phyloP scores from a whole-genome alignment of 2,329 filamentous ascomycete species.

The Aureobasidium sp. region DNA sequence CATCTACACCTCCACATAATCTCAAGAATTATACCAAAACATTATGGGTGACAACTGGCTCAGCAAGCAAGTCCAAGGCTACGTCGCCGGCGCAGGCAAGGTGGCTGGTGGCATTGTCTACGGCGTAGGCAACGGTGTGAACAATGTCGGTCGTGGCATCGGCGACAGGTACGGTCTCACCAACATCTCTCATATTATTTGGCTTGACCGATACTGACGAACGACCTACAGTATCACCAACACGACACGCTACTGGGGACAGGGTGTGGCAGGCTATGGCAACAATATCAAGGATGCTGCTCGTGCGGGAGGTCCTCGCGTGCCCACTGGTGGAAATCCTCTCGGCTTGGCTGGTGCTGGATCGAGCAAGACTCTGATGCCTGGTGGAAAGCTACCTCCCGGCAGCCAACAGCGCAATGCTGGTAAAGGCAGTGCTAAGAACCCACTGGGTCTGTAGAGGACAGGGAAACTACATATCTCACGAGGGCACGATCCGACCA shows the following conservation, averaged over 20 bases:
- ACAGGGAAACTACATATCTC: neutral
- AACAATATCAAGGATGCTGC: constrained; percentile 45
- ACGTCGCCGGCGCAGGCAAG: constrained; percentile 38
- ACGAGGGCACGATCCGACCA: neutral
- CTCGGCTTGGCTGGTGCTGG: constrained; percentile 36
- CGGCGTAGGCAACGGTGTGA: constrained; percentile 40
- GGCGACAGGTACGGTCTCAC: constrained; percentile 30
- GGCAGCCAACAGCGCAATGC: constrained; percentile 21
- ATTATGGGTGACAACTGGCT: constrained; percentile 38
- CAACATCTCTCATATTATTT: neutral
- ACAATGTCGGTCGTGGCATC: constrained; percentile 39
- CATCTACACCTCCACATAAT: neutral
- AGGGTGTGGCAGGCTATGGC: constrained; percentile 43
- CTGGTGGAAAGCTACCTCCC: constrained; percentile 18
- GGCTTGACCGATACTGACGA: neutral
- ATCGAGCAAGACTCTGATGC: constrained; percentile 23
- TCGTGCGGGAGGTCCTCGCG: constrained; percentile 37
- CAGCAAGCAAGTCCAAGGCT: constrained; percentile 37
- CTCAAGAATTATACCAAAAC: neutral
- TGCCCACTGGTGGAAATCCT: constrained; percentile 40
- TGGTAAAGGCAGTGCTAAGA: constrained; percentile 32
- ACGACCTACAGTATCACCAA: constrained; percentile 34
- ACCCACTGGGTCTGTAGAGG: constrained; percentile 36
- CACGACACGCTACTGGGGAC: constrained; percentile 40
- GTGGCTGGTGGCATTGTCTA: constrained; percentile 38